These are phyloP conservation scores for Rhodotorula paludigena DNA, from an alignment of 768 basidiomycete genomes.

Conservation along the genomic window DNA sequence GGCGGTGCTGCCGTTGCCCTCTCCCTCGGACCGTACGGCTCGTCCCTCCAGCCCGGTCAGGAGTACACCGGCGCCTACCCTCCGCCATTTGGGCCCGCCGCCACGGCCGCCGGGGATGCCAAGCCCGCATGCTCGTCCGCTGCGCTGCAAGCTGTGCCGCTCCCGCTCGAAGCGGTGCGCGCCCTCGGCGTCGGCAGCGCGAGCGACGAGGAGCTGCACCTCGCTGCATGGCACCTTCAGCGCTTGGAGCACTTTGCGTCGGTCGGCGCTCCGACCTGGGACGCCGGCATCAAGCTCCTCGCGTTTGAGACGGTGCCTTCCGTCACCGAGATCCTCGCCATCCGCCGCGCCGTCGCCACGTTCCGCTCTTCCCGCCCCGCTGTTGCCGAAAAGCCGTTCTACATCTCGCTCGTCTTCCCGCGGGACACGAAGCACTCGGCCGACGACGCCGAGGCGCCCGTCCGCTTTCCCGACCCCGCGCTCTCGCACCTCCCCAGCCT, in stretches of 20 bases:
- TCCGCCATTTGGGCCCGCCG: constrained; percentile 42
- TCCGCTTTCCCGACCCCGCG: constrained; percentile 34
- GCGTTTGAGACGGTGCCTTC: constrained; percentile 50
- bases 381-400: constrained; percentile 32
- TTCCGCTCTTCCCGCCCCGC: constrained; percentile 16
- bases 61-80: constrained; percentile 48
- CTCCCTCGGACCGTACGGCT: constrained; percentile 48
- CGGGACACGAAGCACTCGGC: not conserved
- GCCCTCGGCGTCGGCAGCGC: not conserved
- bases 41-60: constrained; percentile 46
- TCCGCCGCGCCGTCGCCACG: constrained; percentile 43
- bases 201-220: constrained; percentile 13
- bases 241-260: constrained; percentile 44
- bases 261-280: constrained; percentile 27
- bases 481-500: not conserved
- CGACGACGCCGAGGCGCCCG: not conserved
- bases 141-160: constrained; percentile 30
- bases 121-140: not conserved
- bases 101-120: not conserved
- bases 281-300: constrained; percentile 41
- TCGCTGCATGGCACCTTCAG: constrained; percentile 46
- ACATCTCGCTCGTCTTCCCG: constrained; percentile 46
- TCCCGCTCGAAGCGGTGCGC: constrained; percentile 8
- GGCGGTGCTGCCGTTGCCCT: constrained; percentile 39
- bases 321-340: constrained; percentile 44